Evolutionary conservation across 106 monocot genomes (phyloP).

Genomic region (Allium sativum): DNA sequence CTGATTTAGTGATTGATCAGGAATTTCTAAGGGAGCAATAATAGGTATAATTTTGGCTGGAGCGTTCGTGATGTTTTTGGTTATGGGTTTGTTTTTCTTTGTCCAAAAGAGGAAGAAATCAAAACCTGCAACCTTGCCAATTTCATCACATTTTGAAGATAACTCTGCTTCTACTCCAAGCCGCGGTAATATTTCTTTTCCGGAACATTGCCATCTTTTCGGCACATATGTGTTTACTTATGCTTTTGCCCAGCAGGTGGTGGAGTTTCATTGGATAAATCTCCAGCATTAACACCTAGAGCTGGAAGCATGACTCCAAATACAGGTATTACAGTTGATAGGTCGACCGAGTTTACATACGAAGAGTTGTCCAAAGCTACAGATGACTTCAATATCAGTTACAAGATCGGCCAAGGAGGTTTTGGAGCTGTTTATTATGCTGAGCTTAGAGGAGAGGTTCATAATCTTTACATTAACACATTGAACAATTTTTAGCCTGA

Average conservation of each 20-base stretch:
- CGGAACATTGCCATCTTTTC: neutral
- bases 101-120: conserved; percentile 38
- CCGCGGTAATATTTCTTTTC: conserved; percentile 13
- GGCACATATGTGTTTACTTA: neutral
- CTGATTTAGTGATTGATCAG: conserved; percentile 11
- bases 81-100: conserved; percentile 23
- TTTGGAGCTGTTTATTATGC: conserved; percentile 93
- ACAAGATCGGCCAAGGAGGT: conserved; percentile 90
- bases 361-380: conserved; percentile 77
- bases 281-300: conserved; percentile 3
- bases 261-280: neutral
- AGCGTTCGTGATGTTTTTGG: conserved; percentile 18
- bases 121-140: conserved; percentile 13
- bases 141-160: conserved; percentile 14
- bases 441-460: conserved; percentile 95
- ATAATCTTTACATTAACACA: neutral
- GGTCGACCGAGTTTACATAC: conserved; percentile 80
- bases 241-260: neutral
- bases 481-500: neutral
- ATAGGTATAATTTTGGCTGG: conserved; percentile 60
- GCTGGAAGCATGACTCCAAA: conserved; percentile 23
- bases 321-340: conserved; percentile 47
- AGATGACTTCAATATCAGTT: conserved; percentile 57
- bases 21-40: conserved; percentile 47
- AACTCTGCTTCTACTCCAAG: conserved; percentile 5